Percentiles rank a stretch among this genome's conserved stretches.
These are phyloP conservation scores for Plantago major DNA, from an alignment of 257 asterid genomes.

Conservation along the genomic window DNA sequence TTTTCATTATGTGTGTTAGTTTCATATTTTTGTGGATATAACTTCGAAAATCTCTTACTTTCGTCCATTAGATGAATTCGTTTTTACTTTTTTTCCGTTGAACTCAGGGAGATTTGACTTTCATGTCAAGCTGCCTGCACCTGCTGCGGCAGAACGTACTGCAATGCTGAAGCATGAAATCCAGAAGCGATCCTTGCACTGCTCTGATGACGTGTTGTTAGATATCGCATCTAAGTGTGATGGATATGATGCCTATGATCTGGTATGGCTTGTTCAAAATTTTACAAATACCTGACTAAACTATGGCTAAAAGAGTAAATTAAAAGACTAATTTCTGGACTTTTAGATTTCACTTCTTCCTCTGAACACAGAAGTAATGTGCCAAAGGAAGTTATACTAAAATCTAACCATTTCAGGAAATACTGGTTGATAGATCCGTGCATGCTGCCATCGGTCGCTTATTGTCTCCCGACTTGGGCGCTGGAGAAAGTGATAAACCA, in stretches of 20 bases:
- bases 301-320: constrained; percentile 10
- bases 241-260: constrained; percentile 98
- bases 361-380: constrained; percentile 10
- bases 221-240: constrained; percentile 92
- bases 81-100: constrained; percentile 24
- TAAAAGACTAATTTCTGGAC: constrained; percentile 9
- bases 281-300: background rate
- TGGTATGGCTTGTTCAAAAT: constrained; percentile 41
- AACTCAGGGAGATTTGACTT: constrained; percentile 84
- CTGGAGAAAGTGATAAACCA: constrained; percentile 41
- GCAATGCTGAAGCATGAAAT: constrained; percentile 78
- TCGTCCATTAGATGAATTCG: constrained; percentile 10
- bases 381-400: constrained; percentile 3
- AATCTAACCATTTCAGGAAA: constrained; percentile 46
- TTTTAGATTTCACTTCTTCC: constrained; percentile 9
- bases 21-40: background rate
- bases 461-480: constrained; percentile 42
- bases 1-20: background rate
- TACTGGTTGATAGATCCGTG: constrained; percentile 86
- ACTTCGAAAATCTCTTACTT: background rate
- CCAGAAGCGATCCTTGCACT: constrained; percentile 76
- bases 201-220: constrained; percentile 55
- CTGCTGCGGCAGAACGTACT: constrained; percentile 85
- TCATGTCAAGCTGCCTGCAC: constrained; percentile 83
- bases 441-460: constrained; percentile 84